Evolutionary conservation across 192 early-diverging fungal species (phyloP).

Genomic region (Coemansia sp.): DNA sequence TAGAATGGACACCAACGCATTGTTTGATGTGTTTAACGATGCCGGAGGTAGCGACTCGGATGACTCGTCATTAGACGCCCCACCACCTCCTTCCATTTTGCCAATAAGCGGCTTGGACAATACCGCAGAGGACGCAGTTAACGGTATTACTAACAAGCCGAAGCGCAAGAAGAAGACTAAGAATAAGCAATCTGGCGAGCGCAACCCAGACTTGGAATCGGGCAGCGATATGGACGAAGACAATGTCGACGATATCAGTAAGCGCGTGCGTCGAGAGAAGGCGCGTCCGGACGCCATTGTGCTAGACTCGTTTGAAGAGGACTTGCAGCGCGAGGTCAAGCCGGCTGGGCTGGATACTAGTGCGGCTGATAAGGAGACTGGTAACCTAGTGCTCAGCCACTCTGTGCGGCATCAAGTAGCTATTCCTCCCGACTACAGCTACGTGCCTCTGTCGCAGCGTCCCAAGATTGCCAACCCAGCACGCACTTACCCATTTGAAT

Average conservation of each 20-base stretch:
- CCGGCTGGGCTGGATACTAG: constrained; percentile 55
- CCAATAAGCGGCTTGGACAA: constrained; percentile 5
- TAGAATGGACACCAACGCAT: constrained; percentile 36
- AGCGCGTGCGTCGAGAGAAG: constrained; percentile 28
- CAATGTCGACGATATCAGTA: constrained; percentile 17
- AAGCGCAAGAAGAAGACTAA: constrained; percentile 6
- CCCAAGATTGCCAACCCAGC: constrained; percentile 76
- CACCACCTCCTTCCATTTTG: neutral
- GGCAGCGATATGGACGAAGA: constrained; percentile 21
- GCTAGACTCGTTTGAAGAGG: constrained; percentile 66
- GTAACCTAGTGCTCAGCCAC: constrained; percentile 45
- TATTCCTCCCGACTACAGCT: constrained; percentile 78
- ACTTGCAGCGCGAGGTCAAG: constrained; percentile 66
- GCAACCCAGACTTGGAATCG: neutral
- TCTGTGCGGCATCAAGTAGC: constrained; percentile 95
- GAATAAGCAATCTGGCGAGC: neutral
- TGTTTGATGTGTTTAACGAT: constrained; percentile 54
- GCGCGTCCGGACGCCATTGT: constrained; percentile 55
- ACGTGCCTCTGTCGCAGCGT: constrained; percentile 85
- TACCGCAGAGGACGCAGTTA: neutral
- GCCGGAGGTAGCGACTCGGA: constrained; percentile 15
- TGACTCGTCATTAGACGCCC: constrained; percentile 9
- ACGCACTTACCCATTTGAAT: constrained; percentile 77
- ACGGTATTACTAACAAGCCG: neutral
- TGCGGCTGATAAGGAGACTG: constrained; percentile 54